A percentile compares a stretch with the other conserved stretches of the same genome.
Conservation (phyloP, 129 eudicot genomes). For the Flaveria linearis region DNA sequence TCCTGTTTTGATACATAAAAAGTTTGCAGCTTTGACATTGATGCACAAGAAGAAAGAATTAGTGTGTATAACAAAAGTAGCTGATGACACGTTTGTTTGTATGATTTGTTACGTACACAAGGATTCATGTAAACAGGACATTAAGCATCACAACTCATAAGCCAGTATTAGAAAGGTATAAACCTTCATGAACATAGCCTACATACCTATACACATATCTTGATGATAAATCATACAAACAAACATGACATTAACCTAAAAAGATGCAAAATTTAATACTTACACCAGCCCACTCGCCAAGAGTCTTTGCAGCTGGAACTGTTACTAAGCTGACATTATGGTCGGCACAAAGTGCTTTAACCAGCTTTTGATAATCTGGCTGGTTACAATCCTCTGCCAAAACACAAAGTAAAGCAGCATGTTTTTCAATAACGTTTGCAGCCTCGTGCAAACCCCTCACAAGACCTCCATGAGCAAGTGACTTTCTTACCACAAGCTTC, state of each 20-base stretch:
- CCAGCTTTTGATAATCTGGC: conserved; percentile 67
- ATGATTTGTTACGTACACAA: too few relatives aligned
- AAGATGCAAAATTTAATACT: conserved; percentile 26
- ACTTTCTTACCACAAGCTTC: conserved; percentile 73
- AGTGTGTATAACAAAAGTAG: too few relatives aligned
- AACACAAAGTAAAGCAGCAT: conserved; percentile 78
- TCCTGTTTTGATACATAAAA: too few relatives aligned
- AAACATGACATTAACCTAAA: not conserved
- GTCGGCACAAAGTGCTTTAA: conserved; percentile 79
- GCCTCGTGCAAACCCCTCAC: conserved; percentile 75
- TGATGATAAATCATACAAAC: too few relatives aligned
- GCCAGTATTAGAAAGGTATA: too few relatives aligned
- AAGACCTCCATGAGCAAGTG: conserved; percentile 77
- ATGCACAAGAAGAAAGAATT: too few relatives aligned
- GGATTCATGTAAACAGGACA: too few relatives aligned
- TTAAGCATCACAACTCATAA: too few relatives aligned
- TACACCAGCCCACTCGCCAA: conserved; percentile 90
- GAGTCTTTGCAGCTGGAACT: conserved; percentile 73
- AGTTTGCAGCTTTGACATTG: too few relatives aligned
- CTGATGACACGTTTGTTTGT: too few relatives aligned
- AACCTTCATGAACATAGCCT: too few relatives aligned
- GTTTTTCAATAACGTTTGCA: conserved; percentile 79
- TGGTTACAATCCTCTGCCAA: conserved; percentile 86
- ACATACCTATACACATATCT: too few relatives aligned
- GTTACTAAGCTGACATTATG: conserved; percentile 65